phyloP scores from a whole-genome alignment of 192 early-diverging fungal genomes.

The Dissophora globulifera region DNA sequence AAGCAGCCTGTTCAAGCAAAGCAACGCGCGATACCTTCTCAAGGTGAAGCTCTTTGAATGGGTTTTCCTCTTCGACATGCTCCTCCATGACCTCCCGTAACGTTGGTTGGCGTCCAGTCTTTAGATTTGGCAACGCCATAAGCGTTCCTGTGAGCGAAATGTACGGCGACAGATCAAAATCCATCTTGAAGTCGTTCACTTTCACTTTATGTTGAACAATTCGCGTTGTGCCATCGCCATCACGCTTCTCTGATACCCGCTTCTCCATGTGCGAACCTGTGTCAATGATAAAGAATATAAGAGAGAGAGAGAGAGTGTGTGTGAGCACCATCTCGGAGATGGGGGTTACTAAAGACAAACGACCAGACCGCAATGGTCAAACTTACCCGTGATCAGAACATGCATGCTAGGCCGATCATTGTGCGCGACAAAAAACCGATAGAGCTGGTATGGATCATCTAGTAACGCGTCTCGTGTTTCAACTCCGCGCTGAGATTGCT shows the following conservation, averaged over 20 bases:
- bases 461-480: constrained; percentile 24
- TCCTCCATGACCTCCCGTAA: constrained; percentile 47
- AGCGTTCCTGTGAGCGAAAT: constrained; percentile 35
- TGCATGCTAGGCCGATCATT: constrained; percentile 54
- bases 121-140: constrained; percentile 16
- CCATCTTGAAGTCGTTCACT: constrained; percentile 52
- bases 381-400: constrained; percentile 45
- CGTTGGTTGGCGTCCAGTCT: constrained; percentile 16
- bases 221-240: constrained; percentile 5
- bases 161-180: constrained; percentile 45
- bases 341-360: not conserved
- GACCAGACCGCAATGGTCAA: too few relatives aligned
- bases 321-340: too few relatives aligned
- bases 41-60: constrained; percentile 55
- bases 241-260: not conserved
- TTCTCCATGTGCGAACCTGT: constrained; percentile 50
- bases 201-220: constrained; percentile 18
- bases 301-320: not conserved
- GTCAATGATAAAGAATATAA: not conserved
- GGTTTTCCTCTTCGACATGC: constrained; percentile 46
- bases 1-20: not conserved
- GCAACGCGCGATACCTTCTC: constrained; percentile 34
- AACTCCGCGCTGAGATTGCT: constrained; percentile 12
- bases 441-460: constrained; percentile 46
- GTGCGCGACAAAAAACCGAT: constrained; percentile 53